Base-by-base conservation (phyloP, 2,329 filamentous ascomycete species). In the Corynespora cassiicola region DNA sequence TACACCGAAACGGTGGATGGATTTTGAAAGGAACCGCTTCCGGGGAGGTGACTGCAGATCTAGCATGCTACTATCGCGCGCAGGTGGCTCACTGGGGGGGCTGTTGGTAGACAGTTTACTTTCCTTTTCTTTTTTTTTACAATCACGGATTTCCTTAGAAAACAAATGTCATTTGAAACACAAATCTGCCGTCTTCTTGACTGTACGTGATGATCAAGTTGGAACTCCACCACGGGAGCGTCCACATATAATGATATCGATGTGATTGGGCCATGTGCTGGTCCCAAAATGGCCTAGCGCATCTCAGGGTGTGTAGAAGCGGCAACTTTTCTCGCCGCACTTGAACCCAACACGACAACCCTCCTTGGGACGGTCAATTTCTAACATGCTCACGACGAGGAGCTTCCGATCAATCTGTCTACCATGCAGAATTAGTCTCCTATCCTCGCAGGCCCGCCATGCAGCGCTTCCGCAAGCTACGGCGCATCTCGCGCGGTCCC, bases 361-460 rank as follows among this genome's bases (percentile, higher is more conserved):
- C 24, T 16, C 19, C 23, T 5, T 32, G 31, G 45, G 30, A 18
- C 36, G n/a, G 25, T 28, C 41, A 21, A 19, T 31, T 21, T 8
- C 46, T 36, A 63, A 24, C 5, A 68, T 68, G 65, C 45, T 68
- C 12, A 54, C 54, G 50, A 56, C 53, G 38, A 57, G 45, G 40
- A 45, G 54, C 17, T 26, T 63, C 7, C 57, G 59, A 31, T 60
- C 57, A 1, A 42, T 64, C 17, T 68, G 63, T 42, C 39, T 55
- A 40, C 58, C 61, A 47, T 68, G 65, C 48, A 58, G 65, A 29
- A 55, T 63, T 33, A 61, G 45, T 18, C 29, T 62, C 9, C 50
- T 60, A 11, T 50, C 59, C 18, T 49, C 58, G 11, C 49, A 47
- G 24, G 55, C 54, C 24, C 60, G 60, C 47, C 58, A 45, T 31